These are phyloP conservation scores for Fragosphaeria purpurea DNA, from an alignment of 2,329 filamentous ascomycete genomes.

Conservation along the genomic window DNA sequence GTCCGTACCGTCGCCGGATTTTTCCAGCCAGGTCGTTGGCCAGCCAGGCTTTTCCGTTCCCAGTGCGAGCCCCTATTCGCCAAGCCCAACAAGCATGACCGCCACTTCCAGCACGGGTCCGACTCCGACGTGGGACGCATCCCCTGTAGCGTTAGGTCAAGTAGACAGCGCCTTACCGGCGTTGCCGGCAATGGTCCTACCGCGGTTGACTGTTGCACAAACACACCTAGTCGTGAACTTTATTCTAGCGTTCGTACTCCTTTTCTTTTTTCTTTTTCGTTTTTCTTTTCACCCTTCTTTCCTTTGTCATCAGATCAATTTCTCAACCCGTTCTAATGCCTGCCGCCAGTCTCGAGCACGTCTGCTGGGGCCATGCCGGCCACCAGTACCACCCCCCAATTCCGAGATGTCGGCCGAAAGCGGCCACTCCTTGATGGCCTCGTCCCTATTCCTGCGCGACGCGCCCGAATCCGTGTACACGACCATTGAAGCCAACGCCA, in stretches of 20 bases:
- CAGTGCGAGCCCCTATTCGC: too few species aligned
- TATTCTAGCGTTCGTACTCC: slow-evolving; percentile 37
- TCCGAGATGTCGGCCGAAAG: slow-evolving; percentile 14
- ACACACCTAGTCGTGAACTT: slow-evolving; percentile 41
- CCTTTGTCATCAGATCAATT: too few species aligned
- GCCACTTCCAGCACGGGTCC: too few species aligned
- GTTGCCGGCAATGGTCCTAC: slow-evolving; percentile 6
- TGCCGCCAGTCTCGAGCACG: slow-evolving; percentile 35
- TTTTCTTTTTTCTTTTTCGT: not conserved
- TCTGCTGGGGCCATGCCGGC: slow-evolving; percentile 41
- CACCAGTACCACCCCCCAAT: slow-evolving; percentile 17
- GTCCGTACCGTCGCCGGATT: not conserved
- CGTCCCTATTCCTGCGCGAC: slow-evolving; percentile 29
- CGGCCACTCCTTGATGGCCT: slow-evolving; percentile 36
- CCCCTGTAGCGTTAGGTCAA: too few species aligned
- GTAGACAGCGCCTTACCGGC: slow-evolving; percentile 9
- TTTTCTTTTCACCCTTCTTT: slow-evolving; percentile 1
- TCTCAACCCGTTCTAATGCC: too few species aligned
- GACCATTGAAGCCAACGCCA: slow-evolving; percentile 6
- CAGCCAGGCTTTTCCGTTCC: too few species aligned
- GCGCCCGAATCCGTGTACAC: slow-evolving; percentile 27
- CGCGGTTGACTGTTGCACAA: slow-evolving; percentile 26
- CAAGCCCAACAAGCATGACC: too few species aligned
- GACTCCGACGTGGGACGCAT: not conserved
- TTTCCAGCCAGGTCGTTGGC: not conserved